A percentile compares a stretch with the other conserved stretches of the same genome.
Evolutionary conservation across 345 rosid genomes (phyloP).

Genomic region (Pistacia integerrima): DNA sequence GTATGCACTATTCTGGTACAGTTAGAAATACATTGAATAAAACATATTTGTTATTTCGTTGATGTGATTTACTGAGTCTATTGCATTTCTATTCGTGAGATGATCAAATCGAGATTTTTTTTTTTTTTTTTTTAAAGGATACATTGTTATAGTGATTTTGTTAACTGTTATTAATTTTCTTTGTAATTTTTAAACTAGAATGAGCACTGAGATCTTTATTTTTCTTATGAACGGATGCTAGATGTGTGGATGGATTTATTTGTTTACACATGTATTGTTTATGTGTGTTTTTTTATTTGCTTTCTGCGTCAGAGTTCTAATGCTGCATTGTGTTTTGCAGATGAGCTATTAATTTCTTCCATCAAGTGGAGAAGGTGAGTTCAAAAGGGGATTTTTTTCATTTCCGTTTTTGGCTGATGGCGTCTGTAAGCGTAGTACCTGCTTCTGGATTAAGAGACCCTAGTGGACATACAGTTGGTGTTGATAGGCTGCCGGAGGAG

Average conservation of each 20-base stretch:
- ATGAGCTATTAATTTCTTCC: slow-evolving; percentile 7
- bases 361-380: slow-evolving; percentile 16
- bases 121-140: too few relatives aligned
- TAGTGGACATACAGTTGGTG: slow-evolving; percentile 49
- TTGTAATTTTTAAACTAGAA: neutral
- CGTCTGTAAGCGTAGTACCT: slow-evolving; percentile 60
- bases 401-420: slow-evolving; percentile 39
- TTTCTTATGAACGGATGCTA: neutral
- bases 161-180: neutral
- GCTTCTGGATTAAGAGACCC: slow-evolving; percentile 58
- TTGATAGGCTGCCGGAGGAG: slow-evolving; percentile 82
- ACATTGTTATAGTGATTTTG: neutral
- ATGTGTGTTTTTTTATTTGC: neutral
- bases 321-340: slow-evolving; percentile 19
- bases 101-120: neutral
- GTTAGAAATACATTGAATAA: neutral
- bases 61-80: neutral
- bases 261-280: neutral
- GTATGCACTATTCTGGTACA: neutral
- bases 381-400: slow-evolving; percentile 1
- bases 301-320: neutral
- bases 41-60: neutral
- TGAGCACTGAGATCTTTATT: neutral
- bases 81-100: neutral
- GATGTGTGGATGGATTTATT: neutral